Conservation (phyloP, 495 filamentous ascomycete genomes). For the Articulospora tetracladia region DNA sequence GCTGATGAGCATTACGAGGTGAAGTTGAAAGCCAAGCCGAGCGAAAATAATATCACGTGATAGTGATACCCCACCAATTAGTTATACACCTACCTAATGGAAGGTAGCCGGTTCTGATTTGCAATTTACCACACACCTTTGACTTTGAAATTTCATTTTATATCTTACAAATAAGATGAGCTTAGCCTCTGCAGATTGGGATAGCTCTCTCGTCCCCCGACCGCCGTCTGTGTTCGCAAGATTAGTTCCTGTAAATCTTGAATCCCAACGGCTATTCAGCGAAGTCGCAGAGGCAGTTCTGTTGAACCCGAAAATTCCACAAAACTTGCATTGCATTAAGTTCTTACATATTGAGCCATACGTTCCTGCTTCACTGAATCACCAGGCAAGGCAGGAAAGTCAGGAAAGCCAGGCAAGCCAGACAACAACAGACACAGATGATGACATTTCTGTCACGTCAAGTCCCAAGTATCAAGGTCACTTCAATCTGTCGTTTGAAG, state of each 20-base stretch:
- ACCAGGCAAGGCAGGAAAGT: not conserved
- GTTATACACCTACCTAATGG: not conserved
- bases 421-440: not conserved
- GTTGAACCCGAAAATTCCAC: not conserved
- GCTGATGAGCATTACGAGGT: no score
- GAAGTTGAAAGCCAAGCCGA: no score
- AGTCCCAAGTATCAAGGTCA: not conserved
- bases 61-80: no score
- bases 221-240: not conserved
- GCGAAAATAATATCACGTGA: no score
- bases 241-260: not conserved
- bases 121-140: no score
- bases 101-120: no score
- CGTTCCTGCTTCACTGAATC: not conserved
- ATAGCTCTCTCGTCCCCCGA: no score
- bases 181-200: no score
- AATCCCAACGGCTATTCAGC: not conserved
- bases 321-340: not conserved
- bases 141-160: no score
- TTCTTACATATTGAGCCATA: not conserved
- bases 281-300: not conserved
- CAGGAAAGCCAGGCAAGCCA: not conserved
- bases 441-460: not conserved
- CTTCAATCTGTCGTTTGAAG: not conserved
- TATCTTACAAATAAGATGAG: no score